A percentile compares a stretch with the other conserved stretches of the same genome.
Evolutionary conservation across 2,329 filamentous ascomycete genomes (phyloP).

Genomic region (Venturiaceae sp.): DNA sequence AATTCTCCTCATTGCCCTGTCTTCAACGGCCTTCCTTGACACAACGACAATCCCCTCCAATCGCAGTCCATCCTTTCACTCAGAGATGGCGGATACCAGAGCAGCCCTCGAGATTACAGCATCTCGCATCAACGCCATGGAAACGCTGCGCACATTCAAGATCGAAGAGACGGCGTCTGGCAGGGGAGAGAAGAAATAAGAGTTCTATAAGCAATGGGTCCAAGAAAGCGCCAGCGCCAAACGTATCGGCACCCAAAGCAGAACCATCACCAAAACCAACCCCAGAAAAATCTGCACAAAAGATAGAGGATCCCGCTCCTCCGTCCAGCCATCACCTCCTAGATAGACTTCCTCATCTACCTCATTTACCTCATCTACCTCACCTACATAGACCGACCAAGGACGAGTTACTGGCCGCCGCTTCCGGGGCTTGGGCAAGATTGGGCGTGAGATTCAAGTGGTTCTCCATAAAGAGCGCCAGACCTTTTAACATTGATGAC

Average conservation of each 20-base stretch:
- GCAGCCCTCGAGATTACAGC: neutral
- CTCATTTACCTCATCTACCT: conserved; percentile 49
- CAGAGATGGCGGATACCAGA: neutral
- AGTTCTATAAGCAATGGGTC: conserved; percentile 23
- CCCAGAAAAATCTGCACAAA: conserved; percentile 14
- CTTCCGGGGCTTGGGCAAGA: conserved; percentile 86
- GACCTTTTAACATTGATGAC: conserved; percentile 93
- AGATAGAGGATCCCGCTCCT: conserved; percentile 13
- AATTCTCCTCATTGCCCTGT: neutral
- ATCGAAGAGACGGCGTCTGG: conserved; percentile 9
- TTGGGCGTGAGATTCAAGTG: conserved; percentile 92
- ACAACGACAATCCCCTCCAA: neutral
- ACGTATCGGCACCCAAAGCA: conserved; percentile 18
- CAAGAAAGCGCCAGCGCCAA: conserved; percentile 1
- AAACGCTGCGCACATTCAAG: conserved; percentile 19
- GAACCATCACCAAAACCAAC: conserved; percentile 20
- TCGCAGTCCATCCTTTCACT: neutral
- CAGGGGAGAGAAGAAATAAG: conserved; percentile 21
- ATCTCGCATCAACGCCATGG: conserved; percentile 20
- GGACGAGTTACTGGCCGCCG: conserved; percentile 83
- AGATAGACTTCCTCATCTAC: conserved; percentile 43
- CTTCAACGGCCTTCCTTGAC: neutral
- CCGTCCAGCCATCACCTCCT: conserved; percentile 36
- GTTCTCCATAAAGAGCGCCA: conserved; percentile 87
- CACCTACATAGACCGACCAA: conserved; percentile 77